These are phyloP conservation scores for Naegleria fowleri DNA, from an alignment of 208 protist genomes.

Conservation along the genomic window DNA sequence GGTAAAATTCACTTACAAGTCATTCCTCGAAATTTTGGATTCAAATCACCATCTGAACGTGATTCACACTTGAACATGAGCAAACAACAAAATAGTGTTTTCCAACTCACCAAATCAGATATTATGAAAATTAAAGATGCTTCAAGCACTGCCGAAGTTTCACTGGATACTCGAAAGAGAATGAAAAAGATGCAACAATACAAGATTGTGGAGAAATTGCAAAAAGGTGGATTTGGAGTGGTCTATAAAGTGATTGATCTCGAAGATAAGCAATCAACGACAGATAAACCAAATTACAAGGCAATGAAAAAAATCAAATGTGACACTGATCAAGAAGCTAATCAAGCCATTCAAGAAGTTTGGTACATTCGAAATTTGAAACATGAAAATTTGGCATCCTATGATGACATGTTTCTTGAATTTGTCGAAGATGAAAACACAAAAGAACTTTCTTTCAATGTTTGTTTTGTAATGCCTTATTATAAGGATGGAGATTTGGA, in stretches of 20 bases:
- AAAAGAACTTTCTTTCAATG: neutral
- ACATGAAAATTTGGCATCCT: neutral
- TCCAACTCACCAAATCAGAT: neutral
- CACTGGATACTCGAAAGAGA: neutral
- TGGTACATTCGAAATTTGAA: conserved; percentile 15
- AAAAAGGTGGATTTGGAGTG: neutral
- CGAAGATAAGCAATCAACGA: neutral
- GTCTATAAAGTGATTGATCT: conserved; percentile 2
- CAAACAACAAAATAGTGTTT: neutral
- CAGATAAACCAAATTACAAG: neutral
- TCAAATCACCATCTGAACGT: neutral
- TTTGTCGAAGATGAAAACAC: neutral
- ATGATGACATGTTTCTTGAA: conserved; percentile 1
- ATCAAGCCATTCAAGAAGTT: neutral
- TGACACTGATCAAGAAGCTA: neutral
- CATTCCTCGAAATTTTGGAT: neutral
- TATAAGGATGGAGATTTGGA: conserved; percentile 14
- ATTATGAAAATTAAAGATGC: neutral
- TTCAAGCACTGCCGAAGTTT: neutral
- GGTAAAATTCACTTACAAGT: neutral
- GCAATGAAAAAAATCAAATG: conserved; percentile 4
- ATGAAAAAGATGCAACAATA: conserved; percentile 12
- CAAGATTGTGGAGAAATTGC: neutral
- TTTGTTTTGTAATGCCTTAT: conserved; percentile 14
- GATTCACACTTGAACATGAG: neutral